These are phyloP conservation scores for Wickerhamiella kurtzmanii DNA, from an alignment of 805 yeast species.

Conservation along the genomic window DNA sequence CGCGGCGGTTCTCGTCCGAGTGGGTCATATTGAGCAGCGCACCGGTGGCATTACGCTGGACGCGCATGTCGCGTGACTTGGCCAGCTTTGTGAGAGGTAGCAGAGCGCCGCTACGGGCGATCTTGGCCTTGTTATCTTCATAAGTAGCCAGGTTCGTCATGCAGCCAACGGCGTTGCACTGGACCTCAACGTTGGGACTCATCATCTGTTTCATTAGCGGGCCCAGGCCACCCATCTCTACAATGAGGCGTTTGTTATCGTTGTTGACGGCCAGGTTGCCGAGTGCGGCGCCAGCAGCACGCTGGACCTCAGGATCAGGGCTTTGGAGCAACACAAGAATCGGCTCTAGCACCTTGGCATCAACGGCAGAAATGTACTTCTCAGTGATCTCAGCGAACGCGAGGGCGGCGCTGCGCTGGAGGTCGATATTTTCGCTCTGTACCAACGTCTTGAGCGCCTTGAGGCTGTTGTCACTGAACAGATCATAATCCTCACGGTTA, in stretches of 20 bases:
- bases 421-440: slow-evolving; percentile 84
- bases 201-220: slow-evolving; percentile 96
- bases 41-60: slow-evolving; percentile 97
- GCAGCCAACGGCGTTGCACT: slow-evolving; percentile 98
- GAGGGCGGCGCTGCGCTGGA: slow-evolving; percentile 92
- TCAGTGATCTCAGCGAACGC: slow-evolving; percentile 98
- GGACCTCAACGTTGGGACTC: slow-evolving; percentile 93
- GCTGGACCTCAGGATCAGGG: slow-evolving; percentile 85
- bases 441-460: slow-evolving; percentile 85
- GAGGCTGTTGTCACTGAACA: slow-evolving; percentile 68
- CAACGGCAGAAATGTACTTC: slow-evolving; percentile 73
- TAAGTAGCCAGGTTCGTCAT: slow-evolving; percentile 95
- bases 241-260: slow-evolving; percentile 83
- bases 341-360: slow-evolving; percentile 85
- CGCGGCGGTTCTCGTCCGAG: slow-evolving; percentile 89
- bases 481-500: slow-evolving; percentile 77
- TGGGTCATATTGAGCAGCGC: slow-evolving; percentile 97
- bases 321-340: slow-evolving; percentile 75
- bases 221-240: slow-evolving; percentile 95
- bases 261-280: slow-evolving; percentile 97
- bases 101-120: slow-evolving; percentile 91
- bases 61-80: slow-evolving; percentile 85
- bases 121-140: slow-evolving; percentile 90
- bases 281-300: slow-evolving; percentile 97
- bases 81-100: slow-evolving; percentile 91